Conservation (phyloP, 768 basidiomycete genomes). For the Suillus paluster region DNA sequence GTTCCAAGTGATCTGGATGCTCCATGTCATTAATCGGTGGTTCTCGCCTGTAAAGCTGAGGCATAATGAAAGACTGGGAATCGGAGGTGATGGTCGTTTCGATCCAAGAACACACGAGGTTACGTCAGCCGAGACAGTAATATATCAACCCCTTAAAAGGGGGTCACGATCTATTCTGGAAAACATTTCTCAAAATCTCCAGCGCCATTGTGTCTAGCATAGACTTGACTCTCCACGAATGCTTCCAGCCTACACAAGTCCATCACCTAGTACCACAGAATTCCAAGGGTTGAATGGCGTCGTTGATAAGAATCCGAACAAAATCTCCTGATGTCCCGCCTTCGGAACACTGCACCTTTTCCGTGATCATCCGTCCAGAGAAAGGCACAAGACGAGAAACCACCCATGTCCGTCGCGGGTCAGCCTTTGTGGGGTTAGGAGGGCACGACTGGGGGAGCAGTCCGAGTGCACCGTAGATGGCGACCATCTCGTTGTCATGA, state of each 20-base stretch:
- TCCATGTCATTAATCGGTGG: conserved; percentile 13
- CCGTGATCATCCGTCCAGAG: conserved; percentile 72
- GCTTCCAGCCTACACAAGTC: conserved; percentile 64
- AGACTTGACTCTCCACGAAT: conserved; percentile 71
- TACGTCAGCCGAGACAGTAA: conserved; percentile 8
- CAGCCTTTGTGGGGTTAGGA: conserved; percentile 19
- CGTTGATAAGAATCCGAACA: conserved; percentile 81
- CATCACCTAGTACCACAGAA: conserved; percentile 60
- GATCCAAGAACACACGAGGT: conserved; percentile 7
- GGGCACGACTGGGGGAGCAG: conserved; percentile 44
- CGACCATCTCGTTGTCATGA: conserved; percentile 85
- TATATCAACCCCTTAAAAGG: neutral
- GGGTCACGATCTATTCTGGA: neutral
- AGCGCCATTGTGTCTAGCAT: conserved; percentile 63
- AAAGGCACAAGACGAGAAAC: conserved; percentile 73
- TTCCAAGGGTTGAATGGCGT: conserved; percentile 63
- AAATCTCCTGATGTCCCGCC: conserved; percentile 42
- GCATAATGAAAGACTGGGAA: conserved; percentile 24
- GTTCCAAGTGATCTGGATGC: conserved; percentile 27
- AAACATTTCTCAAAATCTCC: conserved; percentile 50
- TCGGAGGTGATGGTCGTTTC: conserved; percentile 28
- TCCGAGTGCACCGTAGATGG: conserved; percentile 70
- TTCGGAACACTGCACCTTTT: conserved; percentile 58
- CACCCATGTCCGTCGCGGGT: conserved; percentile 50
- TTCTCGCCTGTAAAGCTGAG: conserved; percentile 34